phyloP scores from a whole-genome alignment of 305 asterid species.

The Rubia occidens region DNA sequence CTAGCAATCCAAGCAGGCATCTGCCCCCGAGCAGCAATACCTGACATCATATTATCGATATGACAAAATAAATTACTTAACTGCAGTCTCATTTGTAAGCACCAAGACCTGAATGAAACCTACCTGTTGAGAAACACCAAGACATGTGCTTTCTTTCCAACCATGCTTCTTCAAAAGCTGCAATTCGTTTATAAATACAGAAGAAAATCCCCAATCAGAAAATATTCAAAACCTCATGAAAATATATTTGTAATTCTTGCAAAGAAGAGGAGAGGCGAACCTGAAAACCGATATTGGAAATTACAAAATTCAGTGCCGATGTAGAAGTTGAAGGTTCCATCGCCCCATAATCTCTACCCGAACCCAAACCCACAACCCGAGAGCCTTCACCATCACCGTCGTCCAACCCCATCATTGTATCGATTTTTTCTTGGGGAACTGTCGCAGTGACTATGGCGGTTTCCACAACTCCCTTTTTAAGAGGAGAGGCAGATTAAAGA shows the following conservation, averaged over 20 bases:
- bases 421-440: background rate
- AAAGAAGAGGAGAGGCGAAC: constrained; percentile 18
- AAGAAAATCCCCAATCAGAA: background rate
- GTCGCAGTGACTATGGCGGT: too few species aligned
- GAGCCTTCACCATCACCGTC: constrained; percentile 9
- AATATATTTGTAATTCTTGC: background rate
- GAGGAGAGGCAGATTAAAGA: too few species aligned
- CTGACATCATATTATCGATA: constrained; percentile 95
- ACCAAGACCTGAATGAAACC: too few species aligned
- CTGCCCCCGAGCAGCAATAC: constrained; percentile 93
- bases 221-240: background rate
- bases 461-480: too few species aligned
- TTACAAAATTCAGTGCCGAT: constrained; percentile 53
- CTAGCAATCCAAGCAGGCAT: constrained; percentile 89
- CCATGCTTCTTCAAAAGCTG: constrained; percentile 95
- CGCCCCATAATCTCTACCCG: constrained; percentile 5
- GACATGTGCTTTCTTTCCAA: constrained; percentile 92
- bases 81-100: too few species aligned
- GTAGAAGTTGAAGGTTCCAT: constrained; percentile 25
- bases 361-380: constrained; percentile 12
- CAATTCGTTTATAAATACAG: background rate
- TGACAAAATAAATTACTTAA: too few species aligned
- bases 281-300: constrained; percentile 84
- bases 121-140: constrained; percentile 81
- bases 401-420: background rate